These are phyloP conservation scores for Arthromyces matolae DNA, from an alignment of 768 basidiomycete genomes.

Conservation along the genomic window DNA sequence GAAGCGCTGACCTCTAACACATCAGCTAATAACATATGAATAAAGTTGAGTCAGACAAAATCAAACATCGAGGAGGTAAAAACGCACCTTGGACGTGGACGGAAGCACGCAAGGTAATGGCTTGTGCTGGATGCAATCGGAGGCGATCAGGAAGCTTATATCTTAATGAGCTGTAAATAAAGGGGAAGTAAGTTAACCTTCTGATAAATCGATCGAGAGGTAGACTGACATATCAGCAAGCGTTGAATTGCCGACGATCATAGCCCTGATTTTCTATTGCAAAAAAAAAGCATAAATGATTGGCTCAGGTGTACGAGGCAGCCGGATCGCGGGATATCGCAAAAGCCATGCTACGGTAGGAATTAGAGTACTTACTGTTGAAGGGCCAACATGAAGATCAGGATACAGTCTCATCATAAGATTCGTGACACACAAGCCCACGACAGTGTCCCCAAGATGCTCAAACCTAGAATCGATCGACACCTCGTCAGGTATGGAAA, in stretches of 20 bases:
- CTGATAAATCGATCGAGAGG: neutral
- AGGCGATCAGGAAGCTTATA: constrained; percentile 64
- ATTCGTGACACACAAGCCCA: constrained; percentile 62
- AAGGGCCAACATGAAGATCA: constrained; percentile 69
- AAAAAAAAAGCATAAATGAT: constrained; percentile 2
- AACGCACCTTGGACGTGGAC: constrained; percentile 65
- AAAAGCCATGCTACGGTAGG: constrained; percentile 12
- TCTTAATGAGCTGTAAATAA: constrained; percentile 46
- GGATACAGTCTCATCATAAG: constrained; percentile 65
- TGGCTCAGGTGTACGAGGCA: neutral
- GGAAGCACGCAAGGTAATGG: constrained; percentile 66
- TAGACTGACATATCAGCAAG: constrained; percentile 62
- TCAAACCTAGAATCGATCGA: constrained; percentile 49
- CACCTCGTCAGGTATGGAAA: neutral
- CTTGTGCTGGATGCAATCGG: constrained; percentile 67
- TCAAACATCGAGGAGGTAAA: neutral
- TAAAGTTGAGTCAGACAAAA: no score
- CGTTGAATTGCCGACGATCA: constrained; percentile 71
- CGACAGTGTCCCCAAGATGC: constrained; percentile 73
- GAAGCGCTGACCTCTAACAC: constrained; percentile 61
- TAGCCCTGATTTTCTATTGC: constrained; percentile 71
- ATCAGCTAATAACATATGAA: constrained; percentile 48
- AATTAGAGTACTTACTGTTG: constrained; percentile 49
- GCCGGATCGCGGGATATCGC: constrained; percentile 8
- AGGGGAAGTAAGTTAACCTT: constrained; percentile 1